These are phyloP conservation scores for Hepatocystis sp. DNA, from an alignment of 169 alveolate genomes.

Conservation along the genomic window DNA sequence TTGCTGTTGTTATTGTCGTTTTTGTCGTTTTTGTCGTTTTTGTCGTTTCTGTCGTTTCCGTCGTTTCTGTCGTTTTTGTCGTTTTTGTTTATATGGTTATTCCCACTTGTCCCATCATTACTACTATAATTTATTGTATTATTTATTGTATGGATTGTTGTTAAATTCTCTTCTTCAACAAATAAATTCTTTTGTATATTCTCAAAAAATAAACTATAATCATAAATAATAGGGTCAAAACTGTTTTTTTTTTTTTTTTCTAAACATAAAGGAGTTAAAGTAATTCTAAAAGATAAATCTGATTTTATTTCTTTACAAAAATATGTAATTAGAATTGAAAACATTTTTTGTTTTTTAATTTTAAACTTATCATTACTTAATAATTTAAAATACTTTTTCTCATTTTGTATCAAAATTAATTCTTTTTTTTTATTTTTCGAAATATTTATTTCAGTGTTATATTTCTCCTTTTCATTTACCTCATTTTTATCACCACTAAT, in stretches of 20 bases:
- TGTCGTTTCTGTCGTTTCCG: too few species aligned
- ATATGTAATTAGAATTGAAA: conserved; percentile 25
- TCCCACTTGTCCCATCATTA: too few species aligned
- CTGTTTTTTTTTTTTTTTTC: background rate
- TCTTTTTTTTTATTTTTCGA: background rate
- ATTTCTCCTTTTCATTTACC: background rate
- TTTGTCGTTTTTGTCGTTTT: too few species aligned
- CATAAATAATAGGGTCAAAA: conserved; percentile 9
- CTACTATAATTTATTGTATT: background rate
- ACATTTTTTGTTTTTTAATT: conserved; percentile 21
- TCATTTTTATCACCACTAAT: background rate
- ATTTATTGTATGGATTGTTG: background rate
- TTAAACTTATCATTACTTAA: conserved; percentile 41
- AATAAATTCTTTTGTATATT: background rate
- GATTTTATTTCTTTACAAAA: conserved; percentile 30
- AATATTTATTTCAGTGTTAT: background rate
- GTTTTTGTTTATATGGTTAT: too few species aligned
- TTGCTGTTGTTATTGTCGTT: too few species aligned
- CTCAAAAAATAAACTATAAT: conserved; percentile 23
- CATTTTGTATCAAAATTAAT: conserved; percentile 12
- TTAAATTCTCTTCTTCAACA: background rate
- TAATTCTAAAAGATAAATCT: conserved; percentile 2
- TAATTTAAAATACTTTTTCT: conserved; percentile 24
- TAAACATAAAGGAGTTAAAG: conserved; percentile 10
- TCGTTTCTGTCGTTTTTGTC: too few species aligned